phyloP scores from a whole-genome alignment of 352 stramenopile genomes.

The Globisporangium apiculatum region DNA sequence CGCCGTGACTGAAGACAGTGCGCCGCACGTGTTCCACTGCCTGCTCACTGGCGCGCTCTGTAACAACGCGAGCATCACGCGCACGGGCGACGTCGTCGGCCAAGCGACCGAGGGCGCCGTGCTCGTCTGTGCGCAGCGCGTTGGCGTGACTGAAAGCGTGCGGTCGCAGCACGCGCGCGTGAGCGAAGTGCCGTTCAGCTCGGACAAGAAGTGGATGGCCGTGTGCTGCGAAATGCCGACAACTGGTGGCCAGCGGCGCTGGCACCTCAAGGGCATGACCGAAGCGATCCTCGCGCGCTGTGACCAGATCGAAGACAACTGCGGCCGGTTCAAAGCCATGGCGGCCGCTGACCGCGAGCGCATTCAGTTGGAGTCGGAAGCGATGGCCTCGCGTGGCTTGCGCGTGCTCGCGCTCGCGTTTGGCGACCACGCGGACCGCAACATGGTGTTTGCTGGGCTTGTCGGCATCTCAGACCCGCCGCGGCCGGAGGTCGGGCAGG shows the following conservation, averaged over 20 bases:
- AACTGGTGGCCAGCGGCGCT: constrained; percentile 25
- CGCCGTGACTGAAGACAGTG: constrained; percentile 42
- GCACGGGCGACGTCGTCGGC: constrained; percentile 65
- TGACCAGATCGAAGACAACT: constrained; percentile 70
- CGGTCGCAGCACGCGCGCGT: constrained; percentile 61
- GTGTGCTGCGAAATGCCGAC: constrained; percentile 56
- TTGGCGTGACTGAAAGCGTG: constrained; percentile 36
- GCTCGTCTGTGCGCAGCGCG: constrained; percentile 56
- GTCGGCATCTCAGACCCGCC: constrained; percentile 89
- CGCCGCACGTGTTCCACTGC: constrained; percentile 72
- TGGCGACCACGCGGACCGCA: constrained; percentile 68
- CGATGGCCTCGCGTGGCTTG: constrained; percentile 72
- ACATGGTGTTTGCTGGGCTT: constrained; percentile 90
- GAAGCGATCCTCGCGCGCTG: constrained; percentile 71
- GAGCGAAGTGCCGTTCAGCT: constrained; percentile 93
- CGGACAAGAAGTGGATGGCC: constrained; percentile 96
- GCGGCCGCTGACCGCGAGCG: constrained; percentile 48
- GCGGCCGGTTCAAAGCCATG: constrained; percentile 61
- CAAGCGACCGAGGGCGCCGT: constrained; percentile 77
- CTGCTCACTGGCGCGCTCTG: constrained; percentile 67
- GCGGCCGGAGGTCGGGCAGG: constrained; percentile 55
- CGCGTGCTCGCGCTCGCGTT: constrained; percentile 89
- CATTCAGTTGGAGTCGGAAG: constrained; percentile 47
- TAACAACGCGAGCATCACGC: constrained; percentile 63
- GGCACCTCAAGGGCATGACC: constrained; percentile 80